A percentile compares a stretch with the other conserved stretches of the same genome.
Conservation (phyloP, 2,329 filamentous ascomycete species). For the Beauveria brongniartii region DNA sequence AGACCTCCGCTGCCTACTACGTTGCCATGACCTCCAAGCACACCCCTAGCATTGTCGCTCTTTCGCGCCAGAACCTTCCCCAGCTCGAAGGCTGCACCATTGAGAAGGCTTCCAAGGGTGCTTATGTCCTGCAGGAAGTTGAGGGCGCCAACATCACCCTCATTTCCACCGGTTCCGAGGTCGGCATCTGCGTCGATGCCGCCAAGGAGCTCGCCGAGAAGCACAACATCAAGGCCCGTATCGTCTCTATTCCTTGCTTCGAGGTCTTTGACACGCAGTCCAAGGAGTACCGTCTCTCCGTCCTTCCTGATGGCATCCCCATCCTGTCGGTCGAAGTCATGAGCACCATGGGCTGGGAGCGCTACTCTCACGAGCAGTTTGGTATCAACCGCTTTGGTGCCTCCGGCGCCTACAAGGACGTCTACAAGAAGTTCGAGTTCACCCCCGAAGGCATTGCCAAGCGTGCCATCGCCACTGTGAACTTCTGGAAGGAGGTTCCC, state of each 20-base stretch:
- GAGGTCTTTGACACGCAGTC: conserved; percentile 91
- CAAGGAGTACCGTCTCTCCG: conserved; percentile 90
- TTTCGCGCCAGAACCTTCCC: conserved; percentile 96
- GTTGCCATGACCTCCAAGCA: conserved; percentile 80
- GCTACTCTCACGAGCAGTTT: conserved; percentile 99
- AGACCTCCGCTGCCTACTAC: conserved; percentile 97
- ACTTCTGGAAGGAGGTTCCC: conserved; percentile 93
- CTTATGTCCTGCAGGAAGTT: conserved; percentile 81
- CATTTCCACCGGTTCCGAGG: conserved; percentile 92
- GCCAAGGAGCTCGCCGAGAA: conserved; percentile 87
- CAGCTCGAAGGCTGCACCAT: conserved; percentile 93
- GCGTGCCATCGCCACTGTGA: conserved; percentile 82
- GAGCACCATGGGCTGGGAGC: conserved; percentile 97
- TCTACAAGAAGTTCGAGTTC: conserved; percentile 99
- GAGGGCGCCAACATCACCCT: conserved; percentile 80
- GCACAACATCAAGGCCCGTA: conserved; percentile 76
- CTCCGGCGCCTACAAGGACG: conserved; percentile 92
- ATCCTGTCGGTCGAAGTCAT: conserved; percentile 92
- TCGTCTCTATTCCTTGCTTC: conserved; percentile 93
- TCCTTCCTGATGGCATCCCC: conserved; percentile 90
- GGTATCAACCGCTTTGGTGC: conserved; percentile 98
- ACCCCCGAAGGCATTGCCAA: conserved; percentile 94
- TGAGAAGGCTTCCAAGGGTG: conserved; percentile 86
- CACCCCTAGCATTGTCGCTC: conserved; percentile 86
- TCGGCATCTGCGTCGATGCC: conserved; percentile 85